Conservation (phyloP, 495 filamentous ascomycete species). For the Penicillium pancosmium region DNA sequence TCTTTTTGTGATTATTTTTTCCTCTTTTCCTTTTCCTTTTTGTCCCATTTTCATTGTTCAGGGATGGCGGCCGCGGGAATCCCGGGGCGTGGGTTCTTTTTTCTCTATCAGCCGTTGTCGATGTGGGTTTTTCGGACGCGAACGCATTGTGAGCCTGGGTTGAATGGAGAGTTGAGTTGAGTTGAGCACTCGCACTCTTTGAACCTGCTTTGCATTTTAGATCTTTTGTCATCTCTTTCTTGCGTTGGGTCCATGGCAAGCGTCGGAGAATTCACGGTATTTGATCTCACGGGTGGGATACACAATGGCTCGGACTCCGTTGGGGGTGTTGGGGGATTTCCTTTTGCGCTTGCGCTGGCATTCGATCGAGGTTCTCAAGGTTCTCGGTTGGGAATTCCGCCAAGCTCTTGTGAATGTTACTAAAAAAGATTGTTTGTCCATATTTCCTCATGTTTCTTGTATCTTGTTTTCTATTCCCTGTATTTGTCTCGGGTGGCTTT, state of each 20-base stretch:
- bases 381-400: conserved; percentile 13
- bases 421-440: conserved; percentile 45
- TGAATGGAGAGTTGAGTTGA: conserved; percentile 1
- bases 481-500: conserved; percentile 8
- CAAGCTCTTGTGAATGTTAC: conserved; percentile 40
- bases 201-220: conserved; percentile 48
- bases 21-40: neutral
- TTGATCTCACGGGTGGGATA: conserved; percentile 50
- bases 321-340: conserved; percentile 51
- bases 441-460: conserved; percentile 25
- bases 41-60: conserved; percentile 28
- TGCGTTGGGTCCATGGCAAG: conserved; percentile 47
- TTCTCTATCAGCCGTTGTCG: conserved; percentile 21
- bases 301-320: conserved; percentile 49
- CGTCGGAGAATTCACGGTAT: conserved; percentile 51
- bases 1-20: conserved; percentile 18
- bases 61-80: conserved; percentile 27
- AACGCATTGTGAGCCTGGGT: conserved; percentile 30
- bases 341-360: conserved; percentile 44
- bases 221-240: conserved; percentile 45
- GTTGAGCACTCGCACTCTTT: conserved; percentile 19
- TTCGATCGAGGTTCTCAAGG: conserved; percentile 20
- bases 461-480: conserved; percentile 5
- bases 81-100: conserved; percentile 25
- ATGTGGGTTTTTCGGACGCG: conserved; percentile 30